A percentile compares a stretch with the other conserved stretches of the same genome.
Conservation (phyloP, 345 rosid species). For the Rubroshorea leprosula region DNA sequence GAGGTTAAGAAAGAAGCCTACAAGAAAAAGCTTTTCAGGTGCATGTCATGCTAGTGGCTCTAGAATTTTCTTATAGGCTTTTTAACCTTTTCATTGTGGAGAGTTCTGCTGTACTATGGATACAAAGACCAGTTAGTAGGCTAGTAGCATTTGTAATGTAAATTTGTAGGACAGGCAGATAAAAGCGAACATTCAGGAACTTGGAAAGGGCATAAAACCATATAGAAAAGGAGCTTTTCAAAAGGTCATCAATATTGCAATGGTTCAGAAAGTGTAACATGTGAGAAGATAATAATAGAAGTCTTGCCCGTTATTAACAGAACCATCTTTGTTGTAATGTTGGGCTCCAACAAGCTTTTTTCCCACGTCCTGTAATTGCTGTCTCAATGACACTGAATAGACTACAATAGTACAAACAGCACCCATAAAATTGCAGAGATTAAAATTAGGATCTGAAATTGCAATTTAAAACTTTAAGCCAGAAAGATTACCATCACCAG, state of each 20-base stretch:
- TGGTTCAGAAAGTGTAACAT: background rate
- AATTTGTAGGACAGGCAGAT: no score
- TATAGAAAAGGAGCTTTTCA: background rate
- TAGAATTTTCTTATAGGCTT: no score
- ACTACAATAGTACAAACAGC: constrained; percentile 54
- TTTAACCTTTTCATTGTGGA: no score
- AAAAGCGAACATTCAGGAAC: no score
- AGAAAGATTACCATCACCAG: constrained; percentile 82
- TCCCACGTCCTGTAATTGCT: constrained; percentile 93
- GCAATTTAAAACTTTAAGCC: constrained; percentile 11
- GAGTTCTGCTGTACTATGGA: no score
- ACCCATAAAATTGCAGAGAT: constrained; percentile 22
- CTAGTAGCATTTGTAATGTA: no score
- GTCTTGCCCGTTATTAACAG: constrained; percentile 80
- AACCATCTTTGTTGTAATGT: constrained; percentile 95
- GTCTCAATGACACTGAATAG: constrained; percentile 94
- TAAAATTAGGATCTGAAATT: constrained; percentile 16
- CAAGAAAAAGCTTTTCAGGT: no score
- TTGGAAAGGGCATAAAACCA: no score
- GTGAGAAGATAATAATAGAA: constrained; percentile 1
- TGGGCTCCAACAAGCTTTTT: constrained; percentile 93
- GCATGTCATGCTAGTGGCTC: no score
- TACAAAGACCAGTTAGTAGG: no score
- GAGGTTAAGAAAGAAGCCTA: no score
- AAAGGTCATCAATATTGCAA: no score